Evolutionary conservation across 306 rosid genomes (phyloP).

Genomic region (Trichosanthes truncata): DNA sequence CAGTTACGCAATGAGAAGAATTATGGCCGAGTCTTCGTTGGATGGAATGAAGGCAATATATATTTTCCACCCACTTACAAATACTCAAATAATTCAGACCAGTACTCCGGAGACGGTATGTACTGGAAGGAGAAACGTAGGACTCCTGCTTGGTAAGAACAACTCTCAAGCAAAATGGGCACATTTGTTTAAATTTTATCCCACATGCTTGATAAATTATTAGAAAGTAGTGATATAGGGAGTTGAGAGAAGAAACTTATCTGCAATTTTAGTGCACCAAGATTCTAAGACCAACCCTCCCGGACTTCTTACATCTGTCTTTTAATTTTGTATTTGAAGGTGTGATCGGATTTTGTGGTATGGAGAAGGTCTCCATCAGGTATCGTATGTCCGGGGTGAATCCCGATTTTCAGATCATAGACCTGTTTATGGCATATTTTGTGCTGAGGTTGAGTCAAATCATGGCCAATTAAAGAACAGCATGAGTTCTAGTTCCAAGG

Average conservation of each 20-base stretch:
- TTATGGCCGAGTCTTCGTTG: conserved; percentile 64
- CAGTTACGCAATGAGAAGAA: conserved; percentile 92
- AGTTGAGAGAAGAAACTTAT: neutral
- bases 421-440: conserved; percentile 84
- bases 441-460: conserved; percentile 92
- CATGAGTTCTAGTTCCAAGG: conserved; percentile 73
- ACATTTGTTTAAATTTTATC: neutral
- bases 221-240: neutral
- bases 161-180: conserved; percentile 2
- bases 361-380: conserved; percentile 91
- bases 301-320: neutral
- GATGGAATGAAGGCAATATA: conserved; percentile 97
- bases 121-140: conserved; percentile 91
- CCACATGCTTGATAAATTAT: neutral
- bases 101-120: conserved; percentile 90
- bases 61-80: conserved; percentile 98
- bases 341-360: conserved; percentile 95
- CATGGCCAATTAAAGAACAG: conserved; percentile 72
- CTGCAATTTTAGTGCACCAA: neutral
- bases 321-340: conserved; percentile 31
- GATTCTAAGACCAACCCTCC: neutral
- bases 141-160: conserved; percentile 92
- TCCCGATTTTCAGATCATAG: conserved; percentile 95
- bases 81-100: conserved; percentile 90
- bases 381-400: conserved; percentile 86